phyloP scores from a whole-genome alignment of 352 stramenopile species.

The Globisporangium parvum region DNA sequence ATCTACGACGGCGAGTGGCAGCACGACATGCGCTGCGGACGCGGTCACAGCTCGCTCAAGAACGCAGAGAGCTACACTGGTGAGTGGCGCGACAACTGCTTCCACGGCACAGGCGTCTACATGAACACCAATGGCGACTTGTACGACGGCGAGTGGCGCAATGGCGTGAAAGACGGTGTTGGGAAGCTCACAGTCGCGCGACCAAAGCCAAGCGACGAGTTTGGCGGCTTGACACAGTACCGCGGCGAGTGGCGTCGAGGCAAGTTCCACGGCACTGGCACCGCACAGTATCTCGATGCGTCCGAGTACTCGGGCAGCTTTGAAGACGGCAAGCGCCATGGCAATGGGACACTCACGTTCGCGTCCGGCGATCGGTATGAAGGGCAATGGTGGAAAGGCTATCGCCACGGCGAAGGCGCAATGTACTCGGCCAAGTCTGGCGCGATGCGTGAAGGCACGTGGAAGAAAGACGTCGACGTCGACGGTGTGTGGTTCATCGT shows the following conservation, averaged over 20 bases:
- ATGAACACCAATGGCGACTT: conserved; percentile 52
- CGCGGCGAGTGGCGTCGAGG: conserved; percentile 57
- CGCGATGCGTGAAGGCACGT: conserved; percentile 64
- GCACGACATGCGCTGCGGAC: conserved; percentile 58
- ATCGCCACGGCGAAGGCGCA: conserved; percentile 58
- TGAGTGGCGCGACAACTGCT: conserved; percentile 57
- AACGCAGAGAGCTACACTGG: conserved; percentile 71
- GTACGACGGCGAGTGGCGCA: conserved; percentile 64
- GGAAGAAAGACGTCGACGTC: conserved; percentile 47
- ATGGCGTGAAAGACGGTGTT: conserved; percentile 46
- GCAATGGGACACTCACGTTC: conserved; percentile 46
- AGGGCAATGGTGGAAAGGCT: conserved; percentile 71
- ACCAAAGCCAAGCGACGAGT: conserved; percentile 19
- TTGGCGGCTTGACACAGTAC: conserved; percentile 51
- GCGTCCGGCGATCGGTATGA: conserved; percentile 50
- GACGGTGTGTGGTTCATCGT: conserved; percentile 66
- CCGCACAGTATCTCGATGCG: conserved; percentile 77
- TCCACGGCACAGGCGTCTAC: conserved; percentile 60
- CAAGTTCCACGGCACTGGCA: conserved; percentile 75
- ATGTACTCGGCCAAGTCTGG: conserved; percentile 46
- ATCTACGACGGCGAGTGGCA: conserved; percentile 81
- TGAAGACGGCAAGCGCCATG: conserved; percentile 64
- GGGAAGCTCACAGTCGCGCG: conserved; percentile 46
- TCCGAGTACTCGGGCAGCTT: conserved; percentile 88
- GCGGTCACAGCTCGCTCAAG: conserved; percentile 63